phyloP scores from a whole-genome alignment of 345 rosid species.

The Sisymbrium irio region DNA sequence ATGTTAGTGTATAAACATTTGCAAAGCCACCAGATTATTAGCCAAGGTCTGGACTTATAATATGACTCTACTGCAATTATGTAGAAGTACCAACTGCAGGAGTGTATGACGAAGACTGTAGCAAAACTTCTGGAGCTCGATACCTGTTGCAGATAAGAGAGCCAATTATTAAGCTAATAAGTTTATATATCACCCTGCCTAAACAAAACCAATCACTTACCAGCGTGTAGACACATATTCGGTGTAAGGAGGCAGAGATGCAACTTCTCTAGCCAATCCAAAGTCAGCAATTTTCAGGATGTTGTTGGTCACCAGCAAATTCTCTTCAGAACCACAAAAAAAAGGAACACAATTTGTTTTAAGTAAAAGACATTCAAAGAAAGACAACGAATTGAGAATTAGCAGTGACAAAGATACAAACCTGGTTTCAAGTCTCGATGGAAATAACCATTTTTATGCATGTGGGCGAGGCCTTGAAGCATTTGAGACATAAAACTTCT shows the following conservation, averaged over 20 bases:
- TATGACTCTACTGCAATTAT: no score
- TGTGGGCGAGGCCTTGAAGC: conserved; percentile 86
- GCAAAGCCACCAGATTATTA: neutral
- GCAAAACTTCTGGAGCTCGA: conserved; percentile 93
- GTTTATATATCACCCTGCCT: neutral
- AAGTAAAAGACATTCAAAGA: conserved; percentile 3
- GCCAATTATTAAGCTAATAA: neutral
- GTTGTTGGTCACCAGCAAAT: conserved; percentile 78
- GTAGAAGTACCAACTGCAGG: conserved; percentile 74
- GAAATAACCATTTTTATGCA: conserved; percentile 84
- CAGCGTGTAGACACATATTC: conserved; percentile 98
- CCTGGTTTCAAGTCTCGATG: conserved; percentile 96
- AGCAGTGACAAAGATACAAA: conserved; percentile 13
- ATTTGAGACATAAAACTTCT: conserved; percentile 69
- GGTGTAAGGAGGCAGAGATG: conserved; percentile 87
- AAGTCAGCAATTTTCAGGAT: conserved; percentile 91
- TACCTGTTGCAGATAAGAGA: conserved; percentile 50
- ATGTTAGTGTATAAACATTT: conserved; percentile 18
- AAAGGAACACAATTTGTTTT: neutral
- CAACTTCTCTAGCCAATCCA: conserved; percentile 94
- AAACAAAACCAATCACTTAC: conserved; percentile 39
- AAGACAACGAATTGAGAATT: neutral
- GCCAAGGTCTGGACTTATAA: neutral
- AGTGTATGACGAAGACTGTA: conserved; percentile 78
- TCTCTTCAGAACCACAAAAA: conserved; percentile 48